Base-by-base conservation (phyloP, 192 early-diverging fungal genomes). In the Coemansia sp. region DNA sequence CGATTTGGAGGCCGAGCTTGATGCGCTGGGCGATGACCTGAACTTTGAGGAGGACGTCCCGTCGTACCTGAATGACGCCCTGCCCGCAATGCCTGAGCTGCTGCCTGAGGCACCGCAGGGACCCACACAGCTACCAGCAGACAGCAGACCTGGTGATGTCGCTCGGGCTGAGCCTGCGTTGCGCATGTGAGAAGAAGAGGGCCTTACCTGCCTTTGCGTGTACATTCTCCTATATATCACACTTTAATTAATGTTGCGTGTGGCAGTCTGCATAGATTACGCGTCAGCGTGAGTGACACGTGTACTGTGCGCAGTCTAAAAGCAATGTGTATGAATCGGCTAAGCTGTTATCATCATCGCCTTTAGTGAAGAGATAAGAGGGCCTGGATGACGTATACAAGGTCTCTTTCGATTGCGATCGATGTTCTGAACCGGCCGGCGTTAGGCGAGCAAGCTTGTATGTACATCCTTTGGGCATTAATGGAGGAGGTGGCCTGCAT, bases 1-100 rank as follows among this genome's bases (percentile, higher is more conserved):
- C n/a, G 98, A 99, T 56, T 74, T 99, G 50, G 98, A 97, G 84
- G 98, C 98, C 22, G 98, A 99, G 86, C 75, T 99, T 82, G 95
- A 99, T 66, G 98, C 95, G 5, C 87, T 99, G 60, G 94, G 94
- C 16, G 95, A 97, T 70, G 97, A 99, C 59, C 63, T 94, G 52
- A 73, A 88, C 39, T 84, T 92, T 37, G 88, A 92, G 47, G 72
- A 82, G 24, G 68, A 62, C 18, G 55, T 65, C 35, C 74, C 80
- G 37, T 82, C 80, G 61, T 82, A 76, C 56, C 41, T 76, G 71
- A 61, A 62, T 37, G 64, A 71, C 34, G 45, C 65, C 16, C 40
- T 62, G 49, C 60, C 66, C 5, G 37, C 59, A 4, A 65, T 82
- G 68, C 80, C 80, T 2, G 74, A 82, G 41, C 53, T 82, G 65